These are phyloP conservation scores for Colletotrichum sp. DNA, from an alignment of 2,329 filamentous ascomycete species.

Conservation along the genomic window DNA sequence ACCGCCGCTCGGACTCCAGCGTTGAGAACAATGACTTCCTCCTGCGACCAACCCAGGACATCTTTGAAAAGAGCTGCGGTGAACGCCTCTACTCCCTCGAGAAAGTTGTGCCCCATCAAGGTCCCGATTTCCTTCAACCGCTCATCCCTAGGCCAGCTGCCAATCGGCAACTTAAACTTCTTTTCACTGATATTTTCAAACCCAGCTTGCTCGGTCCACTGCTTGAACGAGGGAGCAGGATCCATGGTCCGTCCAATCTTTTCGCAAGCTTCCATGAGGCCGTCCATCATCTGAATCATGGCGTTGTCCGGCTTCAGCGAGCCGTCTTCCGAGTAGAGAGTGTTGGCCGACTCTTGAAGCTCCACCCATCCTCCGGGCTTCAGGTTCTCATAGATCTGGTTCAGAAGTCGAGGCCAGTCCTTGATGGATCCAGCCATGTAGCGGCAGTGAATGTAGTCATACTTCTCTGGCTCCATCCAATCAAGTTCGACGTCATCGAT, in stretches of 20 bases:
- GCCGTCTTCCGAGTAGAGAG: slow-evolving; percentile 1
- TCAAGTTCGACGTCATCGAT: slow-evolving; percentile 28
- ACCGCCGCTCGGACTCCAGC: slow-evolving; percentile 29
- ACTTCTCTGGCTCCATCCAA: slow-evolving; percentile 28
- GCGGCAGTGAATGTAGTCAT: slow-evolving; percentile 40
- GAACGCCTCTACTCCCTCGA: slow-evolving; percentile 25
- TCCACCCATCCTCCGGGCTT: slow-evolving; percentile 9
- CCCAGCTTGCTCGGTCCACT: slow-evolving; percentile 31
- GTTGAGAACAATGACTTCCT: slow-evolving; percentile 29
- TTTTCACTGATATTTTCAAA: slow-evolving; percentile 34
- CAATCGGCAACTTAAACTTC: slow-evolving; percentile 33
- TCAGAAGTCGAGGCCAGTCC: slow-evolving; percentile 29
- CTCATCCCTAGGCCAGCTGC: slow-evolving; percentile 43
- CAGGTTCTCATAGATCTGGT: not conserved
- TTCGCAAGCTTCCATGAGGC: slow-evolving; percentile 28
- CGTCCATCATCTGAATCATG: slow-evolving; percentile 24
- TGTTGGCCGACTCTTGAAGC: slow-evolving; percentile 7
- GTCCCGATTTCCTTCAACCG: slow-evolving; percentile 44
- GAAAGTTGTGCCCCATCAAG: slow-evolving; percentile 23
- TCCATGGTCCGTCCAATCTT: slow-evolving; percentile 33
- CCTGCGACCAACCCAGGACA: slow-evolving; percentile 28
- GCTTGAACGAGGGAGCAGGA: slow-evolving; percentile 26
- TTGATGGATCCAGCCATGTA: slow-evolving; percentile 37
- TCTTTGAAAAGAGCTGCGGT: slow-evolving; percentile 31
- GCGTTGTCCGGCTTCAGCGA: not conserved